Evolutionary conservation across 257 asterid genomes (phyloP).

Genomic region (Solanum lignicaule): DNA sequence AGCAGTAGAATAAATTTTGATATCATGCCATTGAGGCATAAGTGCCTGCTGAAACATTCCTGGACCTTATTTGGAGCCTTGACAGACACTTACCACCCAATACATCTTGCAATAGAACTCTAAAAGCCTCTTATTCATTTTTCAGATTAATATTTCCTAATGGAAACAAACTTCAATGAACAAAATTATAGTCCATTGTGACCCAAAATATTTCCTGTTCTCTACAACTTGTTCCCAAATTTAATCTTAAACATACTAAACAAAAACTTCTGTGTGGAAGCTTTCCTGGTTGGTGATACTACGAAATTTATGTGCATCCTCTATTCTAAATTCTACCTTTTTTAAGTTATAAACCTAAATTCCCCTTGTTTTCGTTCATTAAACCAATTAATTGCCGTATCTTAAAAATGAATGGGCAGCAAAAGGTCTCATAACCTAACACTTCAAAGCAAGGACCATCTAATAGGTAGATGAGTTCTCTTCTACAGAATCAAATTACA

Average conservation of each 20-base stretch:
- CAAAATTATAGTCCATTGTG: not conserved
- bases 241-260: not conserved
- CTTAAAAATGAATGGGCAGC: not conserved
- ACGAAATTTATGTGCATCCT: not conserved
- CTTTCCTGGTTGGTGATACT: not conserved
- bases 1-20: not conserved
- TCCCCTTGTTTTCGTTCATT: not conserved
- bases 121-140: not conserved
- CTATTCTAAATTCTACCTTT: not conserved
- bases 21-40: not conserved
- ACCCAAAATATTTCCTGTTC: not conserved
- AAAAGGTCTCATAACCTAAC: not conserved
- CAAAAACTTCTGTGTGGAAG: not conserved
- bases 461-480: not conserved
- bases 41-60: not conserved
- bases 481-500: not conserved
- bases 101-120: not conserved
- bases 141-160: not conserved
- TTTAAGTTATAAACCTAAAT: not conserved
- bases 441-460: not conserved
- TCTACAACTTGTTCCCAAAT: not conserved
- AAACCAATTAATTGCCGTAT: not conserved
- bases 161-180: not conserved
- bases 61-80: not conserved
- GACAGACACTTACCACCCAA: not conserved